Evolutionary conservation across 768 basidiomycete genomes (phyloP).

Genomic region (Leccinum variicolor): DNA sequence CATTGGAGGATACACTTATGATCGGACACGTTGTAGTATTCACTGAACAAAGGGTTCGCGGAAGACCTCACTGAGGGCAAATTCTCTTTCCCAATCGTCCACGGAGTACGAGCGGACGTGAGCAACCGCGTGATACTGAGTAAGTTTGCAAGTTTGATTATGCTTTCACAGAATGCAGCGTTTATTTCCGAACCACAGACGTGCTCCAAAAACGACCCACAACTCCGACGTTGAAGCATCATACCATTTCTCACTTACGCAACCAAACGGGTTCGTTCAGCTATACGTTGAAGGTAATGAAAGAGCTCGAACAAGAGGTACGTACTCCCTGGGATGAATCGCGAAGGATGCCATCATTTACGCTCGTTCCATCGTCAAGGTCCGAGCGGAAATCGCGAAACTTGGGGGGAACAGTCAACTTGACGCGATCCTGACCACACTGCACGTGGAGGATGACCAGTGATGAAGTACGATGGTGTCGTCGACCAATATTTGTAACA

Average conservation of each 20-base stretch:
- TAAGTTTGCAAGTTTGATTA: slow-evolving; percentile 35
- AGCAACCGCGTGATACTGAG: slow-evolving; percentile 82
- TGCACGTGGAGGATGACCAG: slow-evolving; percentile 39
- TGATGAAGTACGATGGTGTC: background rate
- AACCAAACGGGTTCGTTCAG: slow-evolving; percentile 77
- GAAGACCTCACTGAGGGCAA: slow-evolving; percentile 81
- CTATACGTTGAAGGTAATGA: slow-evolving; percentile 75
- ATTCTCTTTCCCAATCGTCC: slow-evolving; percentile 77
- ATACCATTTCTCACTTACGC: slow-evolving; percentile 78
- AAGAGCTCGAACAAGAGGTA: slow-evolving; percentile 58
- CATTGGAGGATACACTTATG: background rate
- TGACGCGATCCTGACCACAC: slow-evolving; percentile 51
- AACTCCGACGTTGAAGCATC: slow-evolving; percentile 77
- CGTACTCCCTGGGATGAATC: background rate
- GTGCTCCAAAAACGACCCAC: slow-evolving; percentile 89
- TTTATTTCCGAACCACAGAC: slow-evolving; percentile 43
- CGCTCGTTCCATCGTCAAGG: slow-evolving; percentile 20
- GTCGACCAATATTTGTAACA: background rate
- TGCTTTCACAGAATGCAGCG: background rate
- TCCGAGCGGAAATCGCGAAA: slow-evolving; percentile 59
- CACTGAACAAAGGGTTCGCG: slow-evolving; percentile 61
- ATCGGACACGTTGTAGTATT: slow-evolving; percentile 43
- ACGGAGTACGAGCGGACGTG: slow-evolving; percentile 74
- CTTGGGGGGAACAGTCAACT: slow-evolving; percentile 76
- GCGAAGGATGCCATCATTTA: background rate